Conservation (phyloP, 257 asterid species). For the Haberlea rhodopensis region DNA sequence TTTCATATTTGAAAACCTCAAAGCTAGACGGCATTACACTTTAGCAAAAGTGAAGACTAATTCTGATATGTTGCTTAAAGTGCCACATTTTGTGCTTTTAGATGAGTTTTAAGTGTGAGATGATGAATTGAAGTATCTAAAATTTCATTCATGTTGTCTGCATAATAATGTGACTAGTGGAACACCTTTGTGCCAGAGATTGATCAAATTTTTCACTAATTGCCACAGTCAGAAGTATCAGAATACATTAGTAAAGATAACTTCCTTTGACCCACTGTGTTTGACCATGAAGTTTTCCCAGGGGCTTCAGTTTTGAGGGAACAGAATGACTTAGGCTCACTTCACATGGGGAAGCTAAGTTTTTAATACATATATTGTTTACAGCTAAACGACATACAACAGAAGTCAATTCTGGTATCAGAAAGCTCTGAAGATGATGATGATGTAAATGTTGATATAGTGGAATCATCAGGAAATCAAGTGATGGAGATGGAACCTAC, state of each 20-base stretch:
- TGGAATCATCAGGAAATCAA: constrained; percentile 38
- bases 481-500: constrained; percentile 27
- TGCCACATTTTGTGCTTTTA: background rate
- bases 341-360: constrained; percentile 19
- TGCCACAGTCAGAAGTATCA: background rate
- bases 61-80: background rate
- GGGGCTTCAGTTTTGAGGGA: constrained; percentile 4
- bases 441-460: constrained; percentile 29
- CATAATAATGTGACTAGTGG: too few relatives aligned
- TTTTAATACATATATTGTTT: constrained; percentile 15
- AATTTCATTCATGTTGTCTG: background rate
- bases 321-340: background rate
- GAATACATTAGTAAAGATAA: background rate
- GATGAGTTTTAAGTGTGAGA: background rate
- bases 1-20: background rate
- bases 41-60: background rate
- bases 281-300: background rate
- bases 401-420: constrained; percentile 29
- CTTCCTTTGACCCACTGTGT: background rate
- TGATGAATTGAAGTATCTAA: background rate
- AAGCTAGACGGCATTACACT: background rate
- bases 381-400: constrained; percentile 31
- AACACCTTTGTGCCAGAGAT: background rate
- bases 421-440: constrained; percentile 29
- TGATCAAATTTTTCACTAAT: background rate